Percentiles rank a stretch among this genome's conserved stretches.
phyloP scores from a whole-genome alignment of 2,329 filamentous ascomycete species.

The Gliomastix tumulicola region DNA sequence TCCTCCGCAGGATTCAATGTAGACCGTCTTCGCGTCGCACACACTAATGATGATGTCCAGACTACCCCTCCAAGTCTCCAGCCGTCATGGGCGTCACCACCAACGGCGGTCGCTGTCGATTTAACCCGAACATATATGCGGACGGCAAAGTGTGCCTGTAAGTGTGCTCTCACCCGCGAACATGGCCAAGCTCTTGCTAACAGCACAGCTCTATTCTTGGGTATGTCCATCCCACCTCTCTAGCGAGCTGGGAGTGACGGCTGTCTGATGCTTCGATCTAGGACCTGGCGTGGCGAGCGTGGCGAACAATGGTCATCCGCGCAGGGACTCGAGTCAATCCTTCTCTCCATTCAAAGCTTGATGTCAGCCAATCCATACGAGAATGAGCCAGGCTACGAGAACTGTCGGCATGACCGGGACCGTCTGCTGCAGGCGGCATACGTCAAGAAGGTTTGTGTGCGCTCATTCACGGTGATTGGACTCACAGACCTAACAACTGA shows the following conservation, averaged over 20 bases:
- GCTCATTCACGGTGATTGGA: not conserved
- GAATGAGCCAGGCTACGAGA: constrained; percentile 91
- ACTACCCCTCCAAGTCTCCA: constrained; percentile 71
- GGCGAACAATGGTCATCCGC: constrained; percentile 96
- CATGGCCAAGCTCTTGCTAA: too few species aligned
- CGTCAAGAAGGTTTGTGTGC: constrained; percentile 59
- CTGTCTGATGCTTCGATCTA: too few species aligned
- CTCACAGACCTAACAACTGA: constrained; percentile 7
- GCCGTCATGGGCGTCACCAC: constrained; percentile 68
- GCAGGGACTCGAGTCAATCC: constrained; percentile 87
- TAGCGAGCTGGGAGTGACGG: too few species aligned
- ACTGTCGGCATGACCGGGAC: constrained; percentile 56
- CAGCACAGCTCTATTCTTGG: constrained; percentile 83
- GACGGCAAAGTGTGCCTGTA: constrained; percentile 87
- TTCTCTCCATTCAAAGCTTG: constrained; percentile 92
- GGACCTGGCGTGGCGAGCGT: constrained; percentile 86
- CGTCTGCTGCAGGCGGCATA: constrained; percentile 71
- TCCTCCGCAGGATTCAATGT: not conserved
- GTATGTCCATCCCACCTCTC: too few species aligned
- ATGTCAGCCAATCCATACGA: constrained; percentile 93
- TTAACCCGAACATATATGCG: constrained; percentile 96
- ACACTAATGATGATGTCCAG: constrained; percentile 30
- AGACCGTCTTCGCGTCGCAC: not conserved
- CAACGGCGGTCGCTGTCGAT: constrained; percentile 79
- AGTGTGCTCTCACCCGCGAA: constrained; percentile 34